Base-by-base conservation (phyloP, 306 rosid species). In the Lupinus albus region DNA sequence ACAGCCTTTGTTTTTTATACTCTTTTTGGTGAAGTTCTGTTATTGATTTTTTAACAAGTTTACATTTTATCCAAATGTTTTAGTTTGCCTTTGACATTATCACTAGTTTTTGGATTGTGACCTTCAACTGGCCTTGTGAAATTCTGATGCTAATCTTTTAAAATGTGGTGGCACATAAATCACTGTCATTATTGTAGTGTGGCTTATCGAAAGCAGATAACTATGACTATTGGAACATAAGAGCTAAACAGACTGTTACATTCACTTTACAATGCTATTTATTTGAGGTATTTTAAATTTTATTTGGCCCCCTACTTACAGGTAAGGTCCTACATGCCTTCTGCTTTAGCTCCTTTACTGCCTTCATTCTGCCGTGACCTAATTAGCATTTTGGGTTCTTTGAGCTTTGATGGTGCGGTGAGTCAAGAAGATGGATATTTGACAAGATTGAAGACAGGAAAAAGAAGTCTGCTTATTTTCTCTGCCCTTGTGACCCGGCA, bases 281-380 rank as follows among this genome's bases (percentile, higher is more conserved):
- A 11, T 13, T 11, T 33, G 59, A 28, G 8, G 33, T 35, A 14
- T 46, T 61, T 59, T 36, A 46, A 4, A 21, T 17, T 46, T 74
- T 65, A 18, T 68, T 33, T 57, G 30, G 8, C 16, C 78, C 60
- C 69, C 63, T 81, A 66, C 57, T 76, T 72, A 50, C 74, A 88
- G 97, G 87, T 83, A 74, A 86, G 84, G 81, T 91, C 97, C 12
- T 79, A 91, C 74, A 86, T 91, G 91, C 97, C 97, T 50, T 84
- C 85, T 41, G 52, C 85, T 56, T 85, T 91, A 81, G 87, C 70
- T 71, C 85, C 91, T 55, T 77, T 82, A 20, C 71, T 91, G 68
- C 86, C 88, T 56, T 68, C 79, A 12, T 67, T 91, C 28, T 84
- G 93, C 74, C 67, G 59, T 62, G 93, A 88, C 77, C 78, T 91